A percentile compares a stretch with the other conserved stretches of the same genome.
Conservation (phyloP, 495 filamentous ascomycete genomes). For the Podospora tetraspora region DNA sequence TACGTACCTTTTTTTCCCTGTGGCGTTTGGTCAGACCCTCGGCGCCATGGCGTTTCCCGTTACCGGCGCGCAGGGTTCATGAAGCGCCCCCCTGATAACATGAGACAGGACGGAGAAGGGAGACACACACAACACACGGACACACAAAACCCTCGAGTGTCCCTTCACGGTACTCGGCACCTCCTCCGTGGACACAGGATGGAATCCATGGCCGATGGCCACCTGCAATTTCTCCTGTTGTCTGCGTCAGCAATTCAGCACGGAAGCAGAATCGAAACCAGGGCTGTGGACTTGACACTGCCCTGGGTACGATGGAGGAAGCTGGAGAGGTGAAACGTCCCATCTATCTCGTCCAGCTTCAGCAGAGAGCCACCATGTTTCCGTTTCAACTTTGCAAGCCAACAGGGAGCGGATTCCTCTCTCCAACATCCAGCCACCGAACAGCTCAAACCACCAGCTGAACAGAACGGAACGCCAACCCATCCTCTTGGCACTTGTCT, state of each 20-base stretch:
- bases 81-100: conserved; percentile 2
- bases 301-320: background rate
- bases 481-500: background rate
- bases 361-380: background rate
- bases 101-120: conserved; percentile 7
- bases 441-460: background rate
- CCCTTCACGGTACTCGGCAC: background rate
- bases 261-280: background rate
- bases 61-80: background rate
- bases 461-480: background rate
- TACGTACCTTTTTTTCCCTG: background rate
- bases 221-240: background rate
- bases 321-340: background rate
- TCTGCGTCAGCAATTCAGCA: background rate
- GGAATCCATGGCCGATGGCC: background rate
- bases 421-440: background rate
- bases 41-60: background rate
- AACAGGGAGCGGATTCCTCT: background rate
- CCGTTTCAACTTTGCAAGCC: background rate
- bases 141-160: background rate
- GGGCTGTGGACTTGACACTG: background rate
- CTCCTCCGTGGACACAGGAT: background rate
- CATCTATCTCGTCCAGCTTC: background rate
- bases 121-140: background rate
- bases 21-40: conserved; percentile 6